phyloP scores from a whole-genome alignment of 2,329 filamentous ascomycete genomes.

The Juglanconis juglandina region DNA sequence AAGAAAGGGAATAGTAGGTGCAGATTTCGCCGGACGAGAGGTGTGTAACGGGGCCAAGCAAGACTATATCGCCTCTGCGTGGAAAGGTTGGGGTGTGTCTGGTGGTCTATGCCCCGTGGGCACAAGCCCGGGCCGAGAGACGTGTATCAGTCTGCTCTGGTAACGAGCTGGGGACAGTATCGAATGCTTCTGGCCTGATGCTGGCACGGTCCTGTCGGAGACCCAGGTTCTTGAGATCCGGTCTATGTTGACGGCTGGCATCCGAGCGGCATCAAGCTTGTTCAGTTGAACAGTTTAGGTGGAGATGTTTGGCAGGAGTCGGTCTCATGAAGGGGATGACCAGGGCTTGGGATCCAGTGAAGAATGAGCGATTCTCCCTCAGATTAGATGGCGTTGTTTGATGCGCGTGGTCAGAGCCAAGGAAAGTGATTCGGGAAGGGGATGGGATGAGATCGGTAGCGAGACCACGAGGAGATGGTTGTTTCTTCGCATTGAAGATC shows the following conservation, averaged over 20 bases:
- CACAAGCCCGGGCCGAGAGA: constrained; percentile 33
- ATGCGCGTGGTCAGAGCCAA: constrained; percentile 10
- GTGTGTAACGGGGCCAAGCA: constrained; percentile 23
- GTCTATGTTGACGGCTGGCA: constrained; percentile 53
- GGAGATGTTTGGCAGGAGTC: constrained; percentile 3
- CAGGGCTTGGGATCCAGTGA: neutral
- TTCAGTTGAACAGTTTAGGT: constrained; percentile 20
- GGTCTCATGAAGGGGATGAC: constrained; percentile 8
- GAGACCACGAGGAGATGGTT: constrained; percentile 18
- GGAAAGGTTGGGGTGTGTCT: constrained; percentile 19
- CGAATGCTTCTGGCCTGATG: constrained; percentile 37
- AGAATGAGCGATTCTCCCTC: constrained; percentile 10
- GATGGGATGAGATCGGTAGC: neutral
- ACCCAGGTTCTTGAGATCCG: constrained; percentile 49
- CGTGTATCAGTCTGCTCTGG: constrained; percentile 38
- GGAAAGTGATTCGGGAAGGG: constrained; percentile 14
- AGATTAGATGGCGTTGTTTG: constrained; percentile 20
- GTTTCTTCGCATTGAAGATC: constrained; percentile 28
- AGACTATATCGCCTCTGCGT: constrained; percentile 27
- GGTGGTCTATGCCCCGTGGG: constrained; percentile 35
- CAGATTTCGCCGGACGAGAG: constrained; percentile 17
- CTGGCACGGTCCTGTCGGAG: constrained; percentile 39
- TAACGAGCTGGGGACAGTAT: constrained; percentile 34
- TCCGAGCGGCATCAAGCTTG: constrained; percentile 47
- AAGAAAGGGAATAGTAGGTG: constrained; percentile 27